These are phyloP conservation scores for Calonectria ilicicola DNA, from an alignment of 2,329 filamentous ascomycete genomes.

Conservation along the genomic window DNA sequence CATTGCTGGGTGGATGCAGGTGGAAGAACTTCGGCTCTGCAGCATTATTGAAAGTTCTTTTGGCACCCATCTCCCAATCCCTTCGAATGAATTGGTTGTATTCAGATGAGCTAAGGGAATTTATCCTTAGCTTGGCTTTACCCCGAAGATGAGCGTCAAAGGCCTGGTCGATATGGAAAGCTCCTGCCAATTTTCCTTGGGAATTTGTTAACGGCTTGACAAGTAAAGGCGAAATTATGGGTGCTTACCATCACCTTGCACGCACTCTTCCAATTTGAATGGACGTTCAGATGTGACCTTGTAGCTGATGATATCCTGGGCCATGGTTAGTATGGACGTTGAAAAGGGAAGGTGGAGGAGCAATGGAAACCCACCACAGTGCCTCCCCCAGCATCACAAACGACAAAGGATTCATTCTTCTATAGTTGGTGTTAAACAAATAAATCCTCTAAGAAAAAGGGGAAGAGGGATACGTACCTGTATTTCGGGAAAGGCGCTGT, in stretches of 20 bases:
- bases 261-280: conserved; percentile 12
- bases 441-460: not conserved
- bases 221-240: too few species aligned
- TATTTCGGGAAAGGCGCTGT: conserved; percentile 6
- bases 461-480: not conserved
- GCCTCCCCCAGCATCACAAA: conserved; percentile 20
- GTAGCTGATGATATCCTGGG: conserved; percentile 20
- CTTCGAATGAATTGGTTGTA: not conserved
- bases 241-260: conserved; percentile 5
- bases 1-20: not conserved
- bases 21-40: not conserved
- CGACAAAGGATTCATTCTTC: conserved; percentile 16
- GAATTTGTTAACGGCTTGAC: not conserved
- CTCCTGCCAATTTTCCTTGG: conserved; percentile 7
- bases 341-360: not conserved
- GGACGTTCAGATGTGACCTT: conserved; percentile 1
- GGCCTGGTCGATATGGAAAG: conserved; percentile 12
- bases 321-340: not conserved
- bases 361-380: not conserved
- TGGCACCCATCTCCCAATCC: conserved; percentile 1
- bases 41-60: not conserved
- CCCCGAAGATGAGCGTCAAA: conserved; percentile 2
- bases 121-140: conserved; percentile 5
- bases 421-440: not conserved
- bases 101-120: not conserved